Conservation (phyloP, 2,329 filamentous ascomycete genomes). For the Microsporum ferrugineum region DNA sequence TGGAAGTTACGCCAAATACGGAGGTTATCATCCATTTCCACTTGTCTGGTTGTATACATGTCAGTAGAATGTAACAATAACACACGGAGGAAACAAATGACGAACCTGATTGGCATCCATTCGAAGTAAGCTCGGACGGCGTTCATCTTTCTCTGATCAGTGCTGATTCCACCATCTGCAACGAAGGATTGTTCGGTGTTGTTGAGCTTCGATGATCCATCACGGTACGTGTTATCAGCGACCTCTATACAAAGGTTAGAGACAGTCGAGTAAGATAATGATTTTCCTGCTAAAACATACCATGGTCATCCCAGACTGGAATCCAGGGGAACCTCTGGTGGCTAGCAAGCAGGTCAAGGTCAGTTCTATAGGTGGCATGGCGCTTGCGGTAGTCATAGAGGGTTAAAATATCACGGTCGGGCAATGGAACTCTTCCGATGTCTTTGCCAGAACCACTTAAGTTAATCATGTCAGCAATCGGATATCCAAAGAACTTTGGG, state of each 20-base stretch:
- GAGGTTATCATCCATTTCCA: slow-evolving; percentile 58
- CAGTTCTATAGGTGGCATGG: slow-evolving; percentile 49
- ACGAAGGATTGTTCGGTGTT: slow-evolving; percentile 58
- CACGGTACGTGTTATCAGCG: slow-evolving; percentile 54
- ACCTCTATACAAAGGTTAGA: slow-evolving; percentile 35
- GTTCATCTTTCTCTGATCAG: slow-evolving; percentile 64
- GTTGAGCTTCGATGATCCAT: slow-evolving; percentile 49
- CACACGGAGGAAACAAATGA: slow-evolving; percentile 14
- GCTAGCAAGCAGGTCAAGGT: slow-evolving; percentile 46
- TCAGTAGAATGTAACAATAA: background rate
- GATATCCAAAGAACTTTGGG: background rate
- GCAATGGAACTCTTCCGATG: slow-evolving; percentile 8
- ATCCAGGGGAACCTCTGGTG: slow-evolving; percentile 53
- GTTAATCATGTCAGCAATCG: background rate
- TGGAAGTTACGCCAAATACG: slow-evolving; percentile 57
- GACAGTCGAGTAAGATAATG: background rate
- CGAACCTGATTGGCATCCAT: slow-evolving; percentile 47
- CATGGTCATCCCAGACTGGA: slow-evolving; percentile 53
- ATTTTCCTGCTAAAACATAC: slow-evolving; percentile 9
- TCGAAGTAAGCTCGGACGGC: slow-evolving; percentile 61
- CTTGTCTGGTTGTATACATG: slow-evolving; percentile 30
- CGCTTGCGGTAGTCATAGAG: slow-evolving; percentile 50
- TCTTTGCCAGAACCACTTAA: slow-evolving; percentile 9
- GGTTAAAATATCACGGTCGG: slow-evolving; percentile 21
- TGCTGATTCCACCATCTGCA: slow-evolving; percentile 47